phyloP scores from a whole-genome alignment of 306 rosid species.

The Purshia tridentata region DNA sequence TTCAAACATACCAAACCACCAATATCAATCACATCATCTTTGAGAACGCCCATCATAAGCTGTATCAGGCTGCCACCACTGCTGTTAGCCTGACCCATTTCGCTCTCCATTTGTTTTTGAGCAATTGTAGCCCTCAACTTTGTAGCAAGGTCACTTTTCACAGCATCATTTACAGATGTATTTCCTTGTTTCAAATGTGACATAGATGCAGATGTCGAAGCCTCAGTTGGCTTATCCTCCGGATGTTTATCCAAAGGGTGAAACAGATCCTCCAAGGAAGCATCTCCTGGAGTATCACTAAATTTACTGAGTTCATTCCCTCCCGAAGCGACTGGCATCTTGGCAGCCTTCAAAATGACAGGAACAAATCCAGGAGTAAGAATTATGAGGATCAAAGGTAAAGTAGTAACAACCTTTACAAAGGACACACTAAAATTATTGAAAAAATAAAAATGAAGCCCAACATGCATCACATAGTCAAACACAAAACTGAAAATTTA shows the following conservation, averaged over 20 bases:
- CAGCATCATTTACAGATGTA: slow-evolving; percentile 55
- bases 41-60: slow-evolving; percentile 80
- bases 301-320: slow-evolving; percentile 89
- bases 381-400: neutral
- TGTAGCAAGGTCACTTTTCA: slow-evolving; percentile 85
- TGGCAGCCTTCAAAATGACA: slow-evolving; percentile 61
- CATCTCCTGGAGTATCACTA: slow-evolving; percentile 99
- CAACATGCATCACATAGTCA: neutral
- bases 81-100: slow-evolving; percentile 67
- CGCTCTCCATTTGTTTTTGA: slow-evolving; percentile 87
- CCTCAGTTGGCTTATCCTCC: slow-evolving; percentile 60
- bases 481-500: no score
- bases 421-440: slow-evolving; percentile 6
- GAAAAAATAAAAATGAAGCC: slow-evolving; percentile 5
- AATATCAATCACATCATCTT: slow-evolving; percentile 87
- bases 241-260: slow-evolving; percentile 70
- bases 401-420: neutral
- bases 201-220: slow-evolving; percentile 79
- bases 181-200: slow-evolving; percentile 51
- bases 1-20: slow-evolving; percentile 79
- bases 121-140: slow-evolving; percentile 94
- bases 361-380: slow-evolving; percentile 31
- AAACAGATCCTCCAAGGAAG: slow-evolving; percentile 91
- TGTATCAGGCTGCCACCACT: slow-evolving; percentile 84
- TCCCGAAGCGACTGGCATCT: slow-evolving; percentile 53